A percentile compares a stretch with the other conserved stretches of the same genome.
phyloP scores from a whole-genome alignment of 371 early-diverging fungal species.

The Haplosporangium sp. region DNA sequence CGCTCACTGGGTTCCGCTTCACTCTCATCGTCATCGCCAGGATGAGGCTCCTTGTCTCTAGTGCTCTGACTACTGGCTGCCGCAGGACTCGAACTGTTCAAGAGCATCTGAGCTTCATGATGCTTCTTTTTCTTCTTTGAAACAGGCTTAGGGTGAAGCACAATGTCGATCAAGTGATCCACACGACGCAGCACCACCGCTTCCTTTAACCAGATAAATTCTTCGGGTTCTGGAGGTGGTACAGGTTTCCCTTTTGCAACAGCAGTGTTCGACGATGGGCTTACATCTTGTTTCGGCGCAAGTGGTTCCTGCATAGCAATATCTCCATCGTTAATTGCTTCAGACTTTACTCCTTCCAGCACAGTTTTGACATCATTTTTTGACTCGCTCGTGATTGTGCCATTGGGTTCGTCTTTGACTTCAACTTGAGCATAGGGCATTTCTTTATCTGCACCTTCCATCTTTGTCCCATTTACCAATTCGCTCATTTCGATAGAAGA shows the following conservation, averaged over 20 bases:
- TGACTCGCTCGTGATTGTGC: background rate
- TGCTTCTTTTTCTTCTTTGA: slow-evolving; percentile 54
- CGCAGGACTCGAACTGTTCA: slow-evolving; percentile 6
- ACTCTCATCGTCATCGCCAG: slow-evolving; percentile 7
- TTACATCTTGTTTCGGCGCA: background rate
- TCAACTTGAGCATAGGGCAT: background rate
- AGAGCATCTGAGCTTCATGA: slow-evolving; percentile 24
- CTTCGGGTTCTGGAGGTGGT: slow-evolving; percentile 48
- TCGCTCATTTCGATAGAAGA: background rate
- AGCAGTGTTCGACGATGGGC: slow-evolving; percentile 1
- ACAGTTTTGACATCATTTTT: slow-evolving; percentile 2
- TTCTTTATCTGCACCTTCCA: background rate
- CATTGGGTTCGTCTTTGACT: background rate
- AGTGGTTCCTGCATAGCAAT: background rate
- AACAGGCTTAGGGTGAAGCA: slow-evolving; percentile 66
- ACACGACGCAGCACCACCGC: slow-evolving; percentile 70
- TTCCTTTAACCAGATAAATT: slow-evolving; percentile 73
- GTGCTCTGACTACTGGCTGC: background rate
- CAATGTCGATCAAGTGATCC: slow-evolving; percentile 69
- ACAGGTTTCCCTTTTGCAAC: slow-evolving; percentile 24
- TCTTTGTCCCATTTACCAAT: background rate
- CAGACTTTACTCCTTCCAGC: background rate
- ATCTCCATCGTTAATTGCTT: background rate
- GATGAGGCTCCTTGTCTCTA: slow-evolving; percentile 3
- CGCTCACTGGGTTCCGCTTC: slow-evolving; percentile 19